phyloP scores from a whole-genome alignment of 352 stramenopile genomes.

The Phytophthora melonis region DNA sequence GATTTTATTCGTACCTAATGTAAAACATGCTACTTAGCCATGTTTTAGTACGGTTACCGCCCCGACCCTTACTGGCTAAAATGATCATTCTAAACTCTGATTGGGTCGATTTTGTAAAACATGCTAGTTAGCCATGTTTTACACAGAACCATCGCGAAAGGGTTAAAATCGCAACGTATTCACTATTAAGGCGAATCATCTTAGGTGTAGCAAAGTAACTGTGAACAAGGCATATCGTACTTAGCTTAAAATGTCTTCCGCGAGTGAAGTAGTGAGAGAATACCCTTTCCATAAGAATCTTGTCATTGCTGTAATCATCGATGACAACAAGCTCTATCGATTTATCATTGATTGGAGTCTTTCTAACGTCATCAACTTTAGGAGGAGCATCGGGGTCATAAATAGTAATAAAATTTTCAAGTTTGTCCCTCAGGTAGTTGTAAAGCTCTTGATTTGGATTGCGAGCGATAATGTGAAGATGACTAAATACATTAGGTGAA shows the following conservation, averaged over 20 bases:
- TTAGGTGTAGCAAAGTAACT: background rate
- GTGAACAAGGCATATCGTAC: background rate
- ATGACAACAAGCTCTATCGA: background rate
- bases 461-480: too few relatives aligned
- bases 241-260: background rate
- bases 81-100: too few relatives aligned
- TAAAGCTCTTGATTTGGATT: too few relatives aligned
- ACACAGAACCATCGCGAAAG: too few relatives aligned
- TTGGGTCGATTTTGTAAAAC: too few relatives aligned
- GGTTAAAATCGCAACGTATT: background rate
- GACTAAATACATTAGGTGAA: too few relatives aligned
- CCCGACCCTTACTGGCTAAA: too few relatives aligned
- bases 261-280: background rate
- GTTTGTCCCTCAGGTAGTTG: background rate
- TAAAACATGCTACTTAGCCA: too few relatives aligned
- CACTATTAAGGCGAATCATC: background rate
- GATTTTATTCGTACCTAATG: too few relatives aligned
- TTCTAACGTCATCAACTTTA: background rate
- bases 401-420: background rate
- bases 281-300: background rate
- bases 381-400: background rate
- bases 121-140: too few relatives aligned
- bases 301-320: background rate
- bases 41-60: too few relatives aligned
- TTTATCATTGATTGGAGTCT: background rate